Base-by-base conservation (phyloP, 2,329 filamentous ascomycete species). In the Dactylella cylindrospora region DNA sequence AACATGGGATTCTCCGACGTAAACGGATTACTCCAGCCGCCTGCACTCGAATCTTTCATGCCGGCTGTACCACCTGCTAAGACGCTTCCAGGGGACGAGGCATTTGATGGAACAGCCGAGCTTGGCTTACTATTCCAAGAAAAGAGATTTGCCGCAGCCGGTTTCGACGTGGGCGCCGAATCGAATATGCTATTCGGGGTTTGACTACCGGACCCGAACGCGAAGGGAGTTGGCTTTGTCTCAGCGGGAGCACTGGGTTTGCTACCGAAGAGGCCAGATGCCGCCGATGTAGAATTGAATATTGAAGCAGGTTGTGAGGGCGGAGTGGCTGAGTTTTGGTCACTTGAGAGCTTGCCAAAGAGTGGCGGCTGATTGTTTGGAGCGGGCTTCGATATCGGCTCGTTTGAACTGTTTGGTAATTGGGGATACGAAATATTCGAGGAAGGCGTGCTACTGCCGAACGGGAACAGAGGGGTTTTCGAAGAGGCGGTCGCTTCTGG, bases 1-100 rank as follows among this genome's bases (percentile, higher is more conserved):
- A 64, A 64, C 19, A 64, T 31, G 3, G 59, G 59, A 25, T 64
- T 64, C n/a, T 55, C 40, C 19, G 51, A 45, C 3, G 59, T 57
- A 25, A 64, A 64, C 12, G 59, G 59, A 31, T 64, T 64, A 6
- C 46, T 35, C 59, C 59, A 64, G 1, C 51, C 51, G 3, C 59
- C 59, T 6, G 44, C 28, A 15, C 45, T 32, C 2, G 39, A 36
- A 23, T 55, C 50, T 26, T 55, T 64, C 59, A 64, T 57, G 25
- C 59, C 59, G 3, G 59, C 50, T 1, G 51, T 57, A 19, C 59
- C 59, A 23, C 51, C 39, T 2, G 50, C 51, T 15, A 64, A 22
- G 19, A 64, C 51, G 13, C 59, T 64, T 3, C 49, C 59, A 29
- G 51, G 51, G 9, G 59, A 57, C 5, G 59, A 64, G n/a, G 59